These are phyloP conservation scores for Tetrapyrgos nigripes DNA, from an alignment of 1,284 basidiomycete species.

Conservation along the genomic window DNA sequence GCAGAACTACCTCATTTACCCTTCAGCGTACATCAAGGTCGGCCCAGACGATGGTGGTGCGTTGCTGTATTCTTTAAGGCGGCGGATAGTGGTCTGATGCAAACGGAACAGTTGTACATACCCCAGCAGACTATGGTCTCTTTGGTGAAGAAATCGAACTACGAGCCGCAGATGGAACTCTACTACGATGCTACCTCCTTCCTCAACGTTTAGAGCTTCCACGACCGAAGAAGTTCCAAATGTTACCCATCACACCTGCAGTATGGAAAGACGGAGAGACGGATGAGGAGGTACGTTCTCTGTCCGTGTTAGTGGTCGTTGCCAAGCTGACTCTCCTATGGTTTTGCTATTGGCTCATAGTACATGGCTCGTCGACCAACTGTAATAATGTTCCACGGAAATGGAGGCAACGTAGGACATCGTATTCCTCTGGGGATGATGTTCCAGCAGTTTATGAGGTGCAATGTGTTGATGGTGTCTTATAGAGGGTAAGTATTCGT, in stretches of 20 bases:
- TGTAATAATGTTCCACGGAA: slow-evolving; percentile 91
- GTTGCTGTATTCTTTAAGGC: not conserved
- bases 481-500: slow-evolving; percentile 77
- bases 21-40: slow-evolving; percentile 60
- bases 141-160: slow-evolving; percentile 6
- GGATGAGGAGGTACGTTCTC: slow-evolving; percentile 49
- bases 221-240: slow-evolving; percentile 1
- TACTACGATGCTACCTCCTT: slow-evolving; percentile 47
- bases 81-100: not conserved
- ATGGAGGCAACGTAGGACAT: slow-evolving; percentile 85
- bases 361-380: slow-evolving; percentile 80
- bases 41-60: slow-evolving; percentile 20
- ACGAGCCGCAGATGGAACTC: slow-evolving; percentile 43
- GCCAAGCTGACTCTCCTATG: not conserved
- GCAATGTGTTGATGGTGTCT: slow-evolving; percentile 89
- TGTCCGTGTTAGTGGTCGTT: not conserved
- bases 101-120: slow-evolving; percentile 12
- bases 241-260: slow-evolving; percentile 3
- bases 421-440: slow-evolving; percentile 89
- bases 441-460: slow-evolving; percentile 85
- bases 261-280: slow-evolving; percentile 7
- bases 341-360: slow-evolving; percentile 37
- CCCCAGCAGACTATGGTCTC: slow-evolving; percentile 9
- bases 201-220: slow-evolving; percentile 45
- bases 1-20: slow-evolving; percentile 90